A percentile compares a stretch with the other conserved stretches of the same genome.
These are phyloP conservation scores for Aspergillus incahuasiensis DNA, from an alignment of 495 filamentous ascomycete species.

Conservation along the genomic window DNA sequence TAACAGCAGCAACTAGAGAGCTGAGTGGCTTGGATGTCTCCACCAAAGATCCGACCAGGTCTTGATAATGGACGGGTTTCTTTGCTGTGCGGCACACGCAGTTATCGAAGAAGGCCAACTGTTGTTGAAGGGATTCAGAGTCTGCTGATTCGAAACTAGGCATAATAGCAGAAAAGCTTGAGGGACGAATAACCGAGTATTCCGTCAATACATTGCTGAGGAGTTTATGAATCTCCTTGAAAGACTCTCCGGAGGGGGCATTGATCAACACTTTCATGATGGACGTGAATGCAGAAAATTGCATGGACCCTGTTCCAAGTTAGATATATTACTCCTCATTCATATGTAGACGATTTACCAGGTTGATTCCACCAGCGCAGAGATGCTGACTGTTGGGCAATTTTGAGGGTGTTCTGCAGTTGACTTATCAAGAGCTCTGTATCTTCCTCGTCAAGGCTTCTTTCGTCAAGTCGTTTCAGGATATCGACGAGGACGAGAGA, in stretches of 20 bases:
- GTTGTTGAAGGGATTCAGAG: conserved; percentile 24
- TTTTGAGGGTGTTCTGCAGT: conserved; percentile 68
- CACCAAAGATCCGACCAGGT: conserved; percentile 36
- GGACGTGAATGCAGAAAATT: conserved; percentile 44
- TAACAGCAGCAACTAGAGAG: conserved; percentile 57
- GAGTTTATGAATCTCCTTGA: conserved; percentile 30
- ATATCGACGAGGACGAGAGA: conserved; percentile 66
- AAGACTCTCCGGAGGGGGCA: conserved; percentile 32
- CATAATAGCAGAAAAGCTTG: conserved; percentile 34
- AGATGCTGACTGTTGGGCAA: conserved; percentile 69
- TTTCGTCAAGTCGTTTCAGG: conserved; percentile 48
- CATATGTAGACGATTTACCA: conserved; percentile 38
- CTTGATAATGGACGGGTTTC: conserved; percentile 70
- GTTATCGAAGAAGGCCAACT: conserved; percentile 68
- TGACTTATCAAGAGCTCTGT: conserved; percentile 58
- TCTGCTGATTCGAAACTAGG: conserved; percentile 44
- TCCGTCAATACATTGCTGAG: conserved; percentile 33
- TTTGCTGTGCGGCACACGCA: conserved; percentile 66
- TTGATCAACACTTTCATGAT: conserved; percentile 39
- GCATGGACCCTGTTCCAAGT: conserved; percentile 32
- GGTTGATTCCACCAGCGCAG: conserved; percentile 79
- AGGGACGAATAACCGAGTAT: conserved; percentile 31
- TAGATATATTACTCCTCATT: conserved; percentile 6
- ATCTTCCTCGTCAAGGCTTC: conserved; percentile 29
- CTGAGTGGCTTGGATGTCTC: conserved; percentile 37